phyloP scores from a whole-genome alignment of 345 rosid genomes.

The Laguncularia racemosa region DNA sequence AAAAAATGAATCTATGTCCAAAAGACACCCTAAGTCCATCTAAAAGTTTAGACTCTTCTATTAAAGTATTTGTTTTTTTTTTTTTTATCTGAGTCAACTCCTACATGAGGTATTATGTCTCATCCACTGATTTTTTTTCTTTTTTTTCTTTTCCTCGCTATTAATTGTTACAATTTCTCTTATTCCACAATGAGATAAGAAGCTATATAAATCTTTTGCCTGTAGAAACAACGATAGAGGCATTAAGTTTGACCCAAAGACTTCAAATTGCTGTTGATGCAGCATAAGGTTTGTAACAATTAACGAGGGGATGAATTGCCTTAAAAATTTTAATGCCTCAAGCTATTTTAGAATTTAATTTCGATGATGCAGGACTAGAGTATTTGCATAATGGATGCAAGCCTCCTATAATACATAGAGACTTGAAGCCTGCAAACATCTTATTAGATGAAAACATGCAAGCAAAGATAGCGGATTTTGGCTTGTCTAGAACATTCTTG shows the following conservation, averaged over 20 bases:
- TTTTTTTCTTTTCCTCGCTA: no score
- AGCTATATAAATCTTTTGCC: background rate
- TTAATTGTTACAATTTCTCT: background rate
- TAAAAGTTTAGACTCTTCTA: no score
- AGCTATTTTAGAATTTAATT: background rate
- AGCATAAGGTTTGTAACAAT: constrained; percentile 31
- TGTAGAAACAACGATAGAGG: constrained; percentile 12
- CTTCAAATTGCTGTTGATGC: constrained; percentile 37
- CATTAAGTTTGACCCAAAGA: constrained; percentile 38
- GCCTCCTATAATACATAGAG: constrained; percentile 23
- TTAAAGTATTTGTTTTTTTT: background rate
- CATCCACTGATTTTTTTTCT: no score
- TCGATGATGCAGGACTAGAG: constrained; percentile 6
- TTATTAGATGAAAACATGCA: constrained; percentile 14
- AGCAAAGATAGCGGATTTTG: constrained; percentile 22
- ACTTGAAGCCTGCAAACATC: constrained; percentile 21
- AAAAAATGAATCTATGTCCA: no score
- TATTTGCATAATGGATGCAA: constrained; percentile 24
- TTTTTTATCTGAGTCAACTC: background rate
- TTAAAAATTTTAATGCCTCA: background rate
- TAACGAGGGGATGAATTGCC: background rate
- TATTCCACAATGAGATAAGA: background rate
- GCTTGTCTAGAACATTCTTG: constrained; percentile 15
- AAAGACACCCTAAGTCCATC: no score
- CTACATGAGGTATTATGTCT: no score